Evolutionary conservation across 305 asterid species (phyloP), one percentile per base, ranked within the genome.

Genomic region (Fraxinus ornus): DNA sequence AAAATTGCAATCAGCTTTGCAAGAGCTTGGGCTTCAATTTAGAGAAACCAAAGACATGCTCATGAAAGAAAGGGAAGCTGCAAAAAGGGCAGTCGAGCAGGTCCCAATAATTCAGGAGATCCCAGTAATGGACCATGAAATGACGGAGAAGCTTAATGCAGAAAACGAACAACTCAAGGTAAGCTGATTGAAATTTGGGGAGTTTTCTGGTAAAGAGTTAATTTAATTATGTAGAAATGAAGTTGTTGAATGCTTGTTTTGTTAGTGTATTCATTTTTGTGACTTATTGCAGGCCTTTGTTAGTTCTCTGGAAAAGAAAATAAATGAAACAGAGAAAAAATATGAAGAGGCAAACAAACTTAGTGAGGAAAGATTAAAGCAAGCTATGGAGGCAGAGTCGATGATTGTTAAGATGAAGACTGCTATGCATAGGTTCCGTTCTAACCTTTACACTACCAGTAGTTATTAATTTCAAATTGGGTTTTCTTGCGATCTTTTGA

Each of bases 101-200:
- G 84, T 85, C 76, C 99, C 98, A 44, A 90, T 89, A 55, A 87
- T 97, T 86, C 93, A 95, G 91, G 98, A 97, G 89, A 81, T 97
- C 83, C 99, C 98, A 0, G 97, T 97, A 66, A 86, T 97, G 82
- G 97, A 97, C 88, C 93, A 97, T 88, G 98, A 89, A 80, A 32
- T 89, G 88, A 93, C 86, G 92, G 87, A 90, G 82, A 92, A 89
- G 86, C 93, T 95, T 86, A 84, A 86, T 82, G 88, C 90, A 80
- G 99, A 97, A 92, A 97, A 93, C 83, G 94, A 91, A 85, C 91
- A 89, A 71, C 98, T 97, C 70, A 95, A 93, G 95, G 99, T 93
- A 83, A 78, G 86, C 79, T 17, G 64, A 72, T 44, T 57, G 2
- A 33, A 68, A 75, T 77, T 49, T 78, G 35, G 21, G 64, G 24